Percentiles rank a stretch among this genome's conserved stretches.
These are phyloP conservation scores for Picea sitchensis DNA, from an alignment of 75 land plant genomes.

Conservation along the genomic window DNA sequence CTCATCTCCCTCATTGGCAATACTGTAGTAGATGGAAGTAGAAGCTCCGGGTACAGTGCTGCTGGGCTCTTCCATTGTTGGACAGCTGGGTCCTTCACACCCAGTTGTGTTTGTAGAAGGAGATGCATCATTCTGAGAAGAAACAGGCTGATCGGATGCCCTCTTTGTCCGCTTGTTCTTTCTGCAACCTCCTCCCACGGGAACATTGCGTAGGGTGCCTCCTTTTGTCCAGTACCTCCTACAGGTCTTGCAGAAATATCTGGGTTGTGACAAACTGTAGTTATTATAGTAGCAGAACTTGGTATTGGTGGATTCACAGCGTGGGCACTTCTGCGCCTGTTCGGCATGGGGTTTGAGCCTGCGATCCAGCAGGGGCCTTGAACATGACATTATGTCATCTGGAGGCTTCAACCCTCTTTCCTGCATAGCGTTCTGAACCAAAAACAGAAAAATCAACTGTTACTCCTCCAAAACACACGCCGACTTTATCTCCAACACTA, in stretches of 20 bases:
- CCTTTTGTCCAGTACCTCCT: slow-evolving; percentile 16
- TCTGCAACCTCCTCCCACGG: slow-evolving; percentile 18
- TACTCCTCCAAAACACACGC: too few relatives aligned
- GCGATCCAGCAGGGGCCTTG: slow-evolving; percentile 3
- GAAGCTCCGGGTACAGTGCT: background rate
- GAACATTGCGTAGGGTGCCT: slow-evolving; percentile 16
- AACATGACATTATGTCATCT: background rate
- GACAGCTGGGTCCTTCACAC: too few relatives aligned
- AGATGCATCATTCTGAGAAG: background rate
- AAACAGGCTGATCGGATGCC: background rate
- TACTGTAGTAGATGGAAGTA: too few relatives aligned
- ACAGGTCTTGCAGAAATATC: slow-evolving; percentile 15
- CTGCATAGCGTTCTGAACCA: too few relatives aligned
- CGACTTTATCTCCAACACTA: too few relatives aligned
- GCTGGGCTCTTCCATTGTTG: background rate
- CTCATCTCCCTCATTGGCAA: too few relatives aligned
- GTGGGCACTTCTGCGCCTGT: slow-evolving; percentile 19
- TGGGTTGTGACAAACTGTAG: slow-evolving; percentile 13
- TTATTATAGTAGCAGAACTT: slow-evolving; percentile 20
- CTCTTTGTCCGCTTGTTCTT: slow-evolving; percentile 18
- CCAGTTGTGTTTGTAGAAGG: too few relatives aligned
- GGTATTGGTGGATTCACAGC: slow-evolving; percentile 16
- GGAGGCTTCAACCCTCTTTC: too few relatives aligned
- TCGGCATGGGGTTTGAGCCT: slow-evolving; percentile 15
- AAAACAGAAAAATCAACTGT: too few relatives aligned